phyloP scores from a whole-genome alignment of 73 alveolate genomes.

The Paramecium sexaurelia region DNA sequence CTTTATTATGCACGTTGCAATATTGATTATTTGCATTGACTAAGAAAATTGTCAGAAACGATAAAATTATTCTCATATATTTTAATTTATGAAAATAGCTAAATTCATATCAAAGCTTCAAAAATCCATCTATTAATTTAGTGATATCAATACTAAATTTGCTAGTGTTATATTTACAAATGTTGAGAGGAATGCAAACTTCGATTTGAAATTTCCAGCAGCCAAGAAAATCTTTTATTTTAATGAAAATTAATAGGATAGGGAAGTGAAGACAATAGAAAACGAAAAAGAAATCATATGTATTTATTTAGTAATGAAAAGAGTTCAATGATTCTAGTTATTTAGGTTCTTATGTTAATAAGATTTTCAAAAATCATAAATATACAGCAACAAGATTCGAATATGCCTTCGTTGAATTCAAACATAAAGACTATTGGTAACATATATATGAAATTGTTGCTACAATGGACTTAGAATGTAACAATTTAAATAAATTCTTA shows the following conservation, averaged over 20 bases:
- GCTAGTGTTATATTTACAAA: neutral
- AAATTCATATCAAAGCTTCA: neutral
- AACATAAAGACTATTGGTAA: neutral
- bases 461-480: neutral
- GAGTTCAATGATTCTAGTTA: neutral
- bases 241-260: neutral
- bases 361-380: neutral
- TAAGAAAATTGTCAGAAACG: neutral
- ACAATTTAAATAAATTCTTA: neutral
- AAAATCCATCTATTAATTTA: neutral
- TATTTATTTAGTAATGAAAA: neutral
- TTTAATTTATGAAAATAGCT: slow-evolving; percentile 4
- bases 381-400: neutral
- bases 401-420: neutral
- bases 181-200: neutral
- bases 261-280: neutral
- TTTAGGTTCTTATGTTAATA: neutral
- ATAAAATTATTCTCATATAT: neutral
- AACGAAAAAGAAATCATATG: neutral
- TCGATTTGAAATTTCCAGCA: neutral
- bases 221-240: neutral
- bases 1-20: slow-evolving; percentile 9
- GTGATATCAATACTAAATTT: neutral
- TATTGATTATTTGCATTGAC: neutral
- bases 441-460: neutral